These are phyloP conservation scores for Sugiyamaella smithiae DNA, from an alignment of 805 yeast genomes.

Conservation along the genomic window DNA sequence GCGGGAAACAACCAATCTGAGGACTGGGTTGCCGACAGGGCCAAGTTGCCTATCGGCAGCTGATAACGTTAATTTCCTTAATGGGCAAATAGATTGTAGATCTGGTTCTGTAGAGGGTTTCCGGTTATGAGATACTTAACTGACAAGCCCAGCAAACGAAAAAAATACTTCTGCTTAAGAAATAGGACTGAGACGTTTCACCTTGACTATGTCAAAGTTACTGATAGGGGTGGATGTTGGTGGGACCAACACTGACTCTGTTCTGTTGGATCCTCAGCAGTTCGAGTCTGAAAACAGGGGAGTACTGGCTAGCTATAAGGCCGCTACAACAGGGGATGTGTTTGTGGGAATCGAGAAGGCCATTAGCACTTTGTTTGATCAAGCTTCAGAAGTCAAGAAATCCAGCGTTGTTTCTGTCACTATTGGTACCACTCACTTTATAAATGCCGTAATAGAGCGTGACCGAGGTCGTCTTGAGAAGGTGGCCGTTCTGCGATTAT, in stretches of 20 bases:
- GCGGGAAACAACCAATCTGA: no score
- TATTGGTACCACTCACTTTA: constrained; percentile 52
- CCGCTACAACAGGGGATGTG: constrained; percentile 45
- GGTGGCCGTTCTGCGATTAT: constrained; percentile 47
- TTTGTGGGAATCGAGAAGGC: constrained; percentile 43
- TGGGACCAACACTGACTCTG: constrained; percentile 51
- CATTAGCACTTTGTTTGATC: constrained; percentile 35
- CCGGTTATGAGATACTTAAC: no score
- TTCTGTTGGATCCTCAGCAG: constrained; percentile 40
- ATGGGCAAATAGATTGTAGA: no score
- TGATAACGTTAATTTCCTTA: no score
- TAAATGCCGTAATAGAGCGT: constrained; percentile 49
- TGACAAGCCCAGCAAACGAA: no score
- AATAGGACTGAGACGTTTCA: no score
- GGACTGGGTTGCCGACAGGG: no score
- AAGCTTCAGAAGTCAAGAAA: constrained; percentile 10
- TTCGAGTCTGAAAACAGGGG: constrained; percentile 31
- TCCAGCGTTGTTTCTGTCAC: constrained; percentile 37
- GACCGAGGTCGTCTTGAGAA: constrained; percentile 42
- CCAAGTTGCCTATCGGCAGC: no score
- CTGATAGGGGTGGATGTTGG: constrained; percentile 50
- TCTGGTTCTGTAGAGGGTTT: no score
- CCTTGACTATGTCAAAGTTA: neutral
- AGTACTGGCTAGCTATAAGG: constrained; percentile 43
- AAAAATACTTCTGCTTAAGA: no score